A percentile compares a stretch with the other conserved stretches of the same genome.
These are phyloP conservation scores for Kodamaea hsintzibuensis DNA, from an alignment of 805 yeast genomes.

Conservation along the genomic window DNA sequence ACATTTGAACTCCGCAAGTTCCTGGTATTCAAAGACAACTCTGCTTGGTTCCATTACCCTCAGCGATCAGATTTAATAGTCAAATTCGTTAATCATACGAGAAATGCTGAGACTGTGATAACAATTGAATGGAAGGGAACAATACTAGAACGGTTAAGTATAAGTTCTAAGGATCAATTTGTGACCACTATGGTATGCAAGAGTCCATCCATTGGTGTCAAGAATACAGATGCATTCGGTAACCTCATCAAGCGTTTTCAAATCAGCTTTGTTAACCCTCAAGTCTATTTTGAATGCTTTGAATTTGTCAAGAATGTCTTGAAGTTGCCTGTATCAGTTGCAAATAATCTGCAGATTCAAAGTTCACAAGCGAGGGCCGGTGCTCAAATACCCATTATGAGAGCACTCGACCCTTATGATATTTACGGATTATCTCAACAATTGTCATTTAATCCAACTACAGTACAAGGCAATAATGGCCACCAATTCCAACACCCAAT, in stretches of 20 bases:
- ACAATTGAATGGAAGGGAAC: conserved; percentile 23
- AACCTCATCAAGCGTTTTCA: conserved; percentile 28
- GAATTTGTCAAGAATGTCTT: conserved; percentile 8
- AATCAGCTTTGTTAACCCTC: conserved; percentile 18
- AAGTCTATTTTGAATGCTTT: conserved; percentile 14
- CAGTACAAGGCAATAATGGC: background rate
- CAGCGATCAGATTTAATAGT: conserved; percentile 26
- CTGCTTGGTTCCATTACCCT: conserved; percentile 33
- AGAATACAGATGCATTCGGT: conserved; percentile 22
- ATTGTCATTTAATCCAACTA: background rate
- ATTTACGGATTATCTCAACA: background rate
- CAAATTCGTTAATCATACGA: conserved; percentile 11
- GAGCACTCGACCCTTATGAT: background rate
- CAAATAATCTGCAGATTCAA: background rate
- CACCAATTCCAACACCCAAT: background rate
- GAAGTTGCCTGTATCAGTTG: background rate
- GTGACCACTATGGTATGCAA: conserved; percentile 20
- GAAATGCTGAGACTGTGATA: background rate
- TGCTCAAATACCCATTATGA: background rate
- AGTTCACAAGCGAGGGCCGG: background rate
- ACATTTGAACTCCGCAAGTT: conserved; percentile 10
- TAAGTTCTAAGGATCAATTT: conserved; percentile 8
- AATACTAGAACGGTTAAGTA: conserved; percentile 12
- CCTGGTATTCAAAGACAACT: conserved; percentile 5
- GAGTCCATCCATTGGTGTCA: conserved; percentile 32